Conservation (phyloP, 2,329 filamentous ascomycete genomes). For the Alternaria arbusti region DNA sequence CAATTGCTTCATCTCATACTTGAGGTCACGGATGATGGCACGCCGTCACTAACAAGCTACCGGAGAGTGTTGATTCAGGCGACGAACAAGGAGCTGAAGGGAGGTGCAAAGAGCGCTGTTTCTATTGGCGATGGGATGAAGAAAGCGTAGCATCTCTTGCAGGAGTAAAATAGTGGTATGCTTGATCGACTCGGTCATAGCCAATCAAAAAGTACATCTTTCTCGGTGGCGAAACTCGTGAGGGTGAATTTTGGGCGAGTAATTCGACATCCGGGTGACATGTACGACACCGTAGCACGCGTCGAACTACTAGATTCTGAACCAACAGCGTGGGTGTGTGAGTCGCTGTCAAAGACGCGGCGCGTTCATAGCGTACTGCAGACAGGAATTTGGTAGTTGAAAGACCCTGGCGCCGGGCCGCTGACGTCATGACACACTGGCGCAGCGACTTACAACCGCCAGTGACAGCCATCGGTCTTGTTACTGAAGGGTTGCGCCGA, state of each 20-base stretch:
- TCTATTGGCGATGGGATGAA: not conserved
- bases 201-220: not conserved
- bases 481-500: not conserved
- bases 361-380: not conserved
- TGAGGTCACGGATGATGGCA: conserved; percentile 56
- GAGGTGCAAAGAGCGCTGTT: conserved; percentile 15
- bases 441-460: not conserved
- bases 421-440: conserved; percentile 8
- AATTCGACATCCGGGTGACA: not conserved
- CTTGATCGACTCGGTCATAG: not conserved
- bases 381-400: not conserved
- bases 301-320: not conserved
- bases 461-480: not conserved
- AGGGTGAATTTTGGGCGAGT: not conserved
- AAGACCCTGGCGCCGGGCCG: not conserved
- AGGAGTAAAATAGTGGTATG: not conserved
- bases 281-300: not conserved
- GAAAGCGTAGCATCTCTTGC: not conserved
- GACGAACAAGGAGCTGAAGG: conserved; percentile 39
- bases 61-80: conserved; percentile 52
- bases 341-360: not conserved
- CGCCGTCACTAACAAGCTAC: conserved; percentile 56
- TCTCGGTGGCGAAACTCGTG: not conserved
- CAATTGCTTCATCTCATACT: conserved; percentile 59
- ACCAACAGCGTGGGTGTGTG: not conserved